These are phyloP conservation scores for Cucumis cinereus DNA, from an alignment of 306 rosid genomes.

Conservation along the genomic window DNA sequence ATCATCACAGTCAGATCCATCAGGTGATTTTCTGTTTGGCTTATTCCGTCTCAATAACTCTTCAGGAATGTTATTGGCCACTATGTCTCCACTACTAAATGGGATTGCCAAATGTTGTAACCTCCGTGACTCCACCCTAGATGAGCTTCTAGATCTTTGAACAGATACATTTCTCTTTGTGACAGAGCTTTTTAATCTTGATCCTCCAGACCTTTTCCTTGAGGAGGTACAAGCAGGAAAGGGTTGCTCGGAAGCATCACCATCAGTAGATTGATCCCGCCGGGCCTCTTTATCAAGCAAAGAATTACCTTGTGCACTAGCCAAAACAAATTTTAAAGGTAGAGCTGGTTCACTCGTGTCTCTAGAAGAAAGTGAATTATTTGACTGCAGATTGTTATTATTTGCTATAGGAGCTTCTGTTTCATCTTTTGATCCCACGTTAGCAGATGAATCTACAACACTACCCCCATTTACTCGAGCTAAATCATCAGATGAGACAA, in stretches of 20 bases:
- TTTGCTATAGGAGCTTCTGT: conserved; percentile 27
- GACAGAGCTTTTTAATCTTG: conserved; percentile 25
- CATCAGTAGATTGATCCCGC: conserved; percentile 32
- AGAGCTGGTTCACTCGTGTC: conserved; percentile 31
- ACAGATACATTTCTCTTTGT: conserved; percentile 25
- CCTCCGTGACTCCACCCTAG: conserved; percentile 34
- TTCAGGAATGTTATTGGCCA: conserved; percentile 27
- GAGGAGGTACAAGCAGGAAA: conserved; percentile 35
- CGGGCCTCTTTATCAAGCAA: conserved; percentile 26
- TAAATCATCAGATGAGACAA: conserved; percentile 29
- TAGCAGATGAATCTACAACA: conserved; percentile 25
- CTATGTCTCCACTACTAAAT: conserved; percentile 18
- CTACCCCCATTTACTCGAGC: conserved; percentile 31
- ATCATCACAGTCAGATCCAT: conserved; percentile 46
- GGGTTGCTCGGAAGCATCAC: conserved; percentile 26
- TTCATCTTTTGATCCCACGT: conserved; percentile 30
- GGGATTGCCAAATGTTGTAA: conserved; percentile 24
- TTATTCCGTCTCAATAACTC: conserved; percentile 33
- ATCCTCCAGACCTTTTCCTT: conserved; percentile 47
- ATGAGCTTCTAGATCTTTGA: conserved; percentile 57
- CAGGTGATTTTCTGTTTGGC: conserved; percentile 44
- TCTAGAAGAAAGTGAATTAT: conserved; percentile 24
- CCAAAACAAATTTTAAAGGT: conserved; percentile 34
- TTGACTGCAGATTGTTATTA: conserved; percentile 17
- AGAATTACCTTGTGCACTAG: conserved; percentile 28